Evolutionary conservation across 2,329 filamentous ascomycete species (phyloP), one percentile per base, ranked within the genome.

Genomic region (Rhexocercosporidium sp.): DNA sequence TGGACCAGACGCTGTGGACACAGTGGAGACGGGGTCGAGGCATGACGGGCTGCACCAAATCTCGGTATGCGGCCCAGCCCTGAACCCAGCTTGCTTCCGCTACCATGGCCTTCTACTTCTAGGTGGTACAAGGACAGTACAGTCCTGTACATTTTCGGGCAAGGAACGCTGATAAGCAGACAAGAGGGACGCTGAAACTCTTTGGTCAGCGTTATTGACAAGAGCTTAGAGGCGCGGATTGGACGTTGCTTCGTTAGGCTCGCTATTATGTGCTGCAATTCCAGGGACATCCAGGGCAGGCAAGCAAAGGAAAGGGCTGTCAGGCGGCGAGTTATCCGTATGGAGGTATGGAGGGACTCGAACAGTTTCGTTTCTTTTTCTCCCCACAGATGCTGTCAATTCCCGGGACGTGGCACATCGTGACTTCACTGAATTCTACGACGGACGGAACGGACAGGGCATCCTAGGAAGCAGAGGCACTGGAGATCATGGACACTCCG

Each of bases 331-430:
- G 34, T 37, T 37, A 11, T 37, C 34, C 34, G 34, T 6, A 37
- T 9, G 8, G 2, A 37, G 9, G 34, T n/a, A n/a, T n/a, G n/a
- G n/a, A n/a, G n/a, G n/a, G n/a, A n/a, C n/a, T n/a, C n/a, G 34
- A 11, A 20, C 29, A 5, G 11, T 1, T 20, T 20, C 22, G 57
- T 59, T 44, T 59, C 39, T 59, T 44, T 29, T 46, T n/a, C 37
- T 59, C 57, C 57, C 57, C 57, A 59, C 57, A 59, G 37, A 46
- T 46, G 57, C 39, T 59, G 39, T 59, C 57, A 46, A 39, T 22
- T 11, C 25, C 9, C 22, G 57, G 56, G 57, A 59, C 57, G 37
- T 59, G 57, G 57, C 57, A 59, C 57, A 31, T 46, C 25, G 57
- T 44, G 39, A 39, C 37, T 59, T 46, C 25, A 6, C n/a, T 37